Evolutionary conservation across 179 eudicot species (phyloP).

Genomic region (Vitellaria paradoxa): DNA sequence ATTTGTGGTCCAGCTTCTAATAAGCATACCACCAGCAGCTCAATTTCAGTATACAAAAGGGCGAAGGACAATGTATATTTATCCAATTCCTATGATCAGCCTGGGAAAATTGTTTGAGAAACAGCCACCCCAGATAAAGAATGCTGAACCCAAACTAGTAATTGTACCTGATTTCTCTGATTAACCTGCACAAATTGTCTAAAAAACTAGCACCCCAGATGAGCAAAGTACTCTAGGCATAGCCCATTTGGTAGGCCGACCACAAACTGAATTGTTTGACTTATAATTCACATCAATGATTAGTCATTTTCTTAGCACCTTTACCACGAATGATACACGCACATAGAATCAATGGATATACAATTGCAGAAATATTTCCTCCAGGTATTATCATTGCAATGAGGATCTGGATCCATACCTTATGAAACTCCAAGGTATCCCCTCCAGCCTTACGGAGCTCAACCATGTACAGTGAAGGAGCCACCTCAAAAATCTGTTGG

Average conservation of each 20-base stretch:
- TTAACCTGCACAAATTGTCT: neutral
- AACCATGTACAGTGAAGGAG: slow-evolving; percentile 84
- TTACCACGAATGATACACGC: neutral
- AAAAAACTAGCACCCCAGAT: neutral
- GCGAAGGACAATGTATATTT: neutral
- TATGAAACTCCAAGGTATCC: slow-evolving; percentile 85
- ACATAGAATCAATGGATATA: neutral
- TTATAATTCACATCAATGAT: neutral
- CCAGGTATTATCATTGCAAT: neutral
- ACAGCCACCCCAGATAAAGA: neutral
- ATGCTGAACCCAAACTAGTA: too few relatives aligned
- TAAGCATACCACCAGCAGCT: neutral
- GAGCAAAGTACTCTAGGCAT: neutral
- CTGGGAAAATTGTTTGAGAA: neutral
- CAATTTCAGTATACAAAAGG: neutral
- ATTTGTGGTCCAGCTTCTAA: too few relatives aligned
- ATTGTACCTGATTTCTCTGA: too few relatives aligned
- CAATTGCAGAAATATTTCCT: neutral
- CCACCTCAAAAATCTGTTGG: slow-evolving; percentile 82
- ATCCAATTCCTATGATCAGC: neutral
- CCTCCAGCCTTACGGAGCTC: slow-evolving; percentile 88
- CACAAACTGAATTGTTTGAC: neutral
- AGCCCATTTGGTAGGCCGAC: neutral
- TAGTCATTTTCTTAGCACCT: neutral
- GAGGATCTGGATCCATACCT: slow-evolving; percentile 27